Base-by-base conservation (phyloP, 768 basidiomycete genomes). In the Chalciporus chontae region DNA sequence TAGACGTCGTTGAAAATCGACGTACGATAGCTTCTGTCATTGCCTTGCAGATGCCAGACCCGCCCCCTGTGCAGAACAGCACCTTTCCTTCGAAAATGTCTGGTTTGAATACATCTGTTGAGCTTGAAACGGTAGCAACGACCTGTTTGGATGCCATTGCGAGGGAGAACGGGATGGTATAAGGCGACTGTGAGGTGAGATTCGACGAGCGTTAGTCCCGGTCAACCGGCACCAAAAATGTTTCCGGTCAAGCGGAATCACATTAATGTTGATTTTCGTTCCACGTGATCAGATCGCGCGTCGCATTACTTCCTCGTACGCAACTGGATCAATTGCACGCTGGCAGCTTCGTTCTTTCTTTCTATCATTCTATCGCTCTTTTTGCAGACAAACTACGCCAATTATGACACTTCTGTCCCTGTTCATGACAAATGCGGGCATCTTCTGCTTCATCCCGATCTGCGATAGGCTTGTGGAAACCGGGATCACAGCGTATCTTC, bases 11-110 rank as follows among this genome's bases (percentile, higher is more conserved):
- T n/a, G 14, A 24, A 31, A 29, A 10, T 43, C 17, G 37, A 69
- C 83, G 43, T 67, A 94, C 90, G 61, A 95, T 73, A 18, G 84
- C 79, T 62, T 90, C 81, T 31, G 87, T 88, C 86, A 95, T 94
- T 43, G 73, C 80, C 58, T 85, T 85, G 72, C 94, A 92, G 70
- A 99, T 97, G 14, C 94, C 95, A 51, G 90, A 90, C 2, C 88
- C 88, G 14, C 92, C 94, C 32, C 93, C 94, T 0, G 93, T 95
- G 70, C 87, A 92, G 70, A 91, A 89, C 4, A 90, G 72, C 18
- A 94, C 90, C 65, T 94, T 96, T 52, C 88, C 92, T 54, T 84
- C 81, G 81, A 95, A 95, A 26, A 97, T 76, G 55, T 89, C 85
- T 2, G 71, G 62, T 57, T 81, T 84, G 77, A 95, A 97, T 47